Base-by-base conservation (phyloP, 2,329 filamentous ascomycete genomes). In the Colletotrichum chlorophyti region DNA sequence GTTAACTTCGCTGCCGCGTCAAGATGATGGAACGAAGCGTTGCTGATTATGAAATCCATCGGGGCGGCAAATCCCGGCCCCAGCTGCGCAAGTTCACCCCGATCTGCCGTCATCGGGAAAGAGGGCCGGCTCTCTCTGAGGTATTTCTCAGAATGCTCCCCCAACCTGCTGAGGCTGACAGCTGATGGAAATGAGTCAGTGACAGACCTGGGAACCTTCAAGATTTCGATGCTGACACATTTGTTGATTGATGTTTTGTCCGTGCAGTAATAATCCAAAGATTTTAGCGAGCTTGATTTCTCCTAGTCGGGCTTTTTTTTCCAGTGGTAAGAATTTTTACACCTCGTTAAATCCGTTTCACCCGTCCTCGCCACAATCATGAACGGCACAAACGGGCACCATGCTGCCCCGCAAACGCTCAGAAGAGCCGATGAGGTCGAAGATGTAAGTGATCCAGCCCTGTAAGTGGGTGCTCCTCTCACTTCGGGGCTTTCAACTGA, bases 351-450 rank as follows among this genome's bases (percentile, higher is more conserved):
- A 24, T 34, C 23, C 26, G 34, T 53, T 42, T 21, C 17, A 37
- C 19, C 38, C 17, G n/a, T 8, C 27, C 26, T 15, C 15, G 12
- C 24, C 40, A 38, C 5, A 48, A 51, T 53, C 42, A 61, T 57
- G 40, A 60, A 61, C 52, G 58, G 57, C 17, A 35, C 27, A n/a
- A 58, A 63, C 14, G 53, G 47, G n/a, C 51, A 52, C 26, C 27
- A 49, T 15, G 52, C 58, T 10, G 27, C 41, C 35, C 42, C 50
- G 17, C 24, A 49, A n/a, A 35, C 37, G 8, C 60, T 76, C 34
- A 68, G 74, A 53, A 70, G 78, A 58, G 78, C 77, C 26, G 74
- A 72, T 48, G 79, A 81, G 62, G 71, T 78, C 34, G 72, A 79
- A 42, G 78, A 81, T 71, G 79, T 79, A 68, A 74, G 77, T 69